Base-by-base conservation (phyloP, 2,329 filamentous ascomycete genomes). In the Byssochlamys sp. region DNA sequence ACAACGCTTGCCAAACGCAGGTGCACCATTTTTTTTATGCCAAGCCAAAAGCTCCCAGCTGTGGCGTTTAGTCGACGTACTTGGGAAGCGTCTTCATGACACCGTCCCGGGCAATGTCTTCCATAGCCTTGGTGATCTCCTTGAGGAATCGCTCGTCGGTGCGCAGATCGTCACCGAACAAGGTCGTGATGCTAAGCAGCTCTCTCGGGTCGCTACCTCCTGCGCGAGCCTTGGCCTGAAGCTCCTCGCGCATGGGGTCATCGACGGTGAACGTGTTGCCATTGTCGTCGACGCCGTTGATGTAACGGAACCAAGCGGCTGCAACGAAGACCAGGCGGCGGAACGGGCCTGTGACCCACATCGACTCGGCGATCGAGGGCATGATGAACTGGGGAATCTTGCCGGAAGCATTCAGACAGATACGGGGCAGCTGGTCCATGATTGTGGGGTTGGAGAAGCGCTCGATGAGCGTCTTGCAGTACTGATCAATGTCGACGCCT, bases 401-500 rank as follows among this genome's bases (percentile, higher is more conserved):
- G 71, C 79, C 79, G 4, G 78, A 80, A 25, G 74, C 79, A 66
- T 77, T 77, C 25, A 81, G 75, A 59, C 77, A 77, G 59, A 81
- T 70, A 39, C 79, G 80, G 45, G 78, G 76, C 57, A 81, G 72
- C 69, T 81, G 78, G 59, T 81, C 79, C 78, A 76, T 80, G 64
- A 81, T 81, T 56, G 79, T 80, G 0, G 80, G 78, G 77, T 81
- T 81, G 65, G 77, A 77, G 72, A 81, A 81, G 39, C 79, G 79
- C 67, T 80, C 78, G 59, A 81, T 76, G 51, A 81, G 75, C 0
- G 78, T 81, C 59, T 75, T 69, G 73, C 78, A 80, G 69, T 81
- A 81, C 62, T 77, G 62, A 61, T 81, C 78, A 55, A 81, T 76
- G 63, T 79, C 68, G 59, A 81, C 78, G 39, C 78, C 79, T 0